phyloP scores from a whole-genome alignment of 1,284 basidiomycete genomes.

The Coniferiporia sulphurascens region DNA sequence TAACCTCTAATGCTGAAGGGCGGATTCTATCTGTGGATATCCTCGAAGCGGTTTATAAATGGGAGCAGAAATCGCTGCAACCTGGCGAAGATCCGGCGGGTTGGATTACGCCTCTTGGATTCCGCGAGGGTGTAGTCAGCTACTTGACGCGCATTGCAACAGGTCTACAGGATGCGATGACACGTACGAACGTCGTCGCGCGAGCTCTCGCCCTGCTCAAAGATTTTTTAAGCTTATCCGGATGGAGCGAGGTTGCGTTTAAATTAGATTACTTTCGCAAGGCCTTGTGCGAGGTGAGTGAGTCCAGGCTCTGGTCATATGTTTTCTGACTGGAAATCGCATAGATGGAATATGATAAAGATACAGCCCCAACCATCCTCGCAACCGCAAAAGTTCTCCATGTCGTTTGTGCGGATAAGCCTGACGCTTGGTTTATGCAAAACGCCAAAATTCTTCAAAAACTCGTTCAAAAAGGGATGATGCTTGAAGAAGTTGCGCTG shows the following conservation, averaged over 20 bases:
- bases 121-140: conserved; percentile 89
- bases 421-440: conserved; percentile 76
- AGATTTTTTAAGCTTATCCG: conserved; percentile 74
- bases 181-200: conserved; percentile 61
- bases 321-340: conserved; percentile 22
- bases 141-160: conserved; percentile 88
- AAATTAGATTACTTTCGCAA: conserved; percentile 88
- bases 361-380: conserved; percentile 64
- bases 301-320: not conserved
- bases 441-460: conserved; percentile 84
- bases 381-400: conserved; percentile 89
- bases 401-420: conserved; percentile 80
- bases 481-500: conserved; percentile 69
- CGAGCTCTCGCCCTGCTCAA: conserved; percentile 81
- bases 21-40: conserved; percentile 81
- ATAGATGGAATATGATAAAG: conserved; percentile 74
- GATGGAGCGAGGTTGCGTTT: conserved; percentile 92
- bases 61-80: conserved; percentile 66
- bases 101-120: conserved; percentile 76
- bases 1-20: conserved; percentile 75
- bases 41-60: conserved; percentile 81
- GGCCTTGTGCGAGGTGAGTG: conserved; percentile 68
- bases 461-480: conserved; percentile 85
- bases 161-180: conserved; percentile 65
- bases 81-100: conserved; percentile 20